Percentiles rank a stretch among this genome's conserved stretches.
Evolutionary conservation across 352 stramenopile species (phyloP).

Genomic region (Ophiocytium majus): DNA sequence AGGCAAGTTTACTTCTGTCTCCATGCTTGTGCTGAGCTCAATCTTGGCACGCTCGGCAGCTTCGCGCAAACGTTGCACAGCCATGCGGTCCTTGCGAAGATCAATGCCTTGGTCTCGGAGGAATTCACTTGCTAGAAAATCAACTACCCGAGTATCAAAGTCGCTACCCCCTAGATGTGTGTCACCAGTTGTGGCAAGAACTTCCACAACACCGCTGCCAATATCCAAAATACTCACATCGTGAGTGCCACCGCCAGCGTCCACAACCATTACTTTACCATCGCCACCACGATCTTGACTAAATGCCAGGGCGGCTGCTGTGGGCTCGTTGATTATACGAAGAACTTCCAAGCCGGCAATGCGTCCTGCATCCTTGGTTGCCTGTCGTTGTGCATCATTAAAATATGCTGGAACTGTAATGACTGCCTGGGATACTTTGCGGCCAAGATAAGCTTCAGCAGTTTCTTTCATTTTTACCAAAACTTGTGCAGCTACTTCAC

Average conservation of each 20-base stretch:
- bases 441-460: slow-evolving; percentile 71
- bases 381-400: slow-evolving; percentile 88
- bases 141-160: slow-evolving; percentile 89
- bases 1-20: slow-evolving; percentile 68
- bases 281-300: slow-evolving; percentile 78
- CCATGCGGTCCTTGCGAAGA: slow-evolving; percentile 83
- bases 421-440: slow-evolving; percentile 74
- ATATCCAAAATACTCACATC: slow-evolving; percentile 89
- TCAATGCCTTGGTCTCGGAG: slow-evolving; percentile 75
- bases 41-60: slow-evolving; percentile 93
- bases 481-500: slow-evolving; percentile 79
- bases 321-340: slow-evolving; percentile 81
- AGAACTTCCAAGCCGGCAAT: slow-evolving; percentile 85
- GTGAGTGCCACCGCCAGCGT: slow-evolving; percentile 91
- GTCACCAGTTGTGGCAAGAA: slow-evolving; percentile 89
- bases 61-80: slow-evolving; percentile 85
- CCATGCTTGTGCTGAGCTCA: slow-evolving; percentile 89
- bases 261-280: slow-evolving; percentile 91
- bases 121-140: slow-evolving; percentile 87
- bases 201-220: slow-evolving; percentile 93
- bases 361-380: slow-evolving; percentile 76
- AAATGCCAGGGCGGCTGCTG: slow-evolving; percentile 90
- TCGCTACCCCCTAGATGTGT: slow-evolving; percentile 88
- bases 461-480: slow-evolving; percentile 77
- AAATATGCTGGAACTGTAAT: slow-evolving; percentile 90